Base-by-base conservation (phyloP, 163 green algal genomes). In the Scenedesmus sp. region DNA sequence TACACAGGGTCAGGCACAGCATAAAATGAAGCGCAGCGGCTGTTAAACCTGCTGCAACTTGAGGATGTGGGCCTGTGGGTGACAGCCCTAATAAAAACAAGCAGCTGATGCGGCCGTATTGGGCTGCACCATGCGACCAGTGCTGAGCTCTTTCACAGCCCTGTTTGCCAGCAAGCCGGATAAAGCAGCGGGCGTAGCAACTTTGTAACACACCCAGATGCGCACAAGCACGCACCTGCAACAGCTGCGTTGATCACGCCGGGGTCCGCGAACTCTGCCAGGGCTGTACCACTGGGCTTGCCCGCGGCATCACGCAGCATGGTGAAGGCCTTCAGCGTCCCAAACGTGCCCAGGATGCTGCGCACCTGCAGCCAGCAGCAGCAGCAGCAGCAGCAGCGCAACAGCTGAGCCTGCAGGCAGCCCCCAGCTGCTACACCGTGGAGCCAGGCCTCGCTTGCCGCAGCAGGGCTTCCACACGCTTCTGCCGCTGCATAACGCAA, bases 221-320 rank as follows among this genome's bases (percentile, higher is more conserved):
- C 56, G n/a, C 2, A 6, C 56, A n/a, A 10, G 24, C 0, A 13
- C 53, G 24, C 76, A 94, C 91, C 89, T 88, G 78, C 85, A 33
- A 95, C 91, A 46, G 91, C 93, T n/a, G 61, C 40, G 18, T 91
- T 87, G 15, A 93, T 93, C 22, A 93, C 85, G 59, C 42, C 33
- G n/a, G 86, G 90, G 70, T 93, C 92, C 15, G 89, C 90, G 88
- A 93, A 94, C 87, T 94, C 91, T 80, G 89, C 93, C 83, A 95
- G 93, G 35, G 68, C 91, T 44, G 91, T 93, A 56, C 93, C 93
- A 49, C 89, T 93, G 40, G 89, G 91, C 12, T 81, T 56, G 59
- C 93, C 93, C 13, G 88, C 91, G 4, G 93, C 53, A 78, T 94
- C 93, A 20, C 53, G 78, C 35, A 94, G 90, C 76, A 95, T 44